Base-by-base conservation (phyloP, 139 green algal species). In the Chloropicon primus region DNA sequence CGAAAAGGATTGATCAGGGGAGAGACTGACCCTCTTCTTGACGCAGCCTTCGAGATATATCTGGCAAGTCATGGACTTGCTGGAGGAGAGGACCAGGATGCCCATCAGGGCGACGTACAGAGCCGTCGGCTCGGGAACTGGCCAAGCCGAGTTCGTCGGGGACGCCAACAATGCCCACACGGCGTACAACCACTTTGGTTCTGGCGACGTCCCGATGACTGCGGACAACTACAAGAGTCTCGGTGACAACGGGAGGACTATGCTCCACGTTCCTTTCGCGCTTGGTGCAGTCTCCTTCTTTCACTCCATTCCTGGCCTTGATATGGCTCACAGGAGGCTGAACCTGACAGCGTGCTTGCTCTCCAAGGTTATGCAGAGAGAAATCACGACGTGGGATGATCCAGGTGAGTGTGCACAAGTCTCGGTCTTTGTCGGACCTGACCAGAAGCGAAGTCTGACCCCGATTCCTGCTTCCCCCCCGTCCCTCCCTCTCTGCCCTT, bases 341-440 rank as follows among this genome's bases (percentile, higher is more conserved):
- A 78, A 84, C 2, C 71, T 85, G 22, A 54, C 24, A 2, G 2
- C 5, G 0, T 85, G 82, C 76, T 28, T 75, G 72, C 53, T 85
- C 25, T 27, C 78, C 10, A 76, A 76, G 72, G 81, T 85, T 71
- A 81, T 82, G 25, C 26, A 54, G 24, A 23, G 74, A 2, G 22
- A 74, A 0, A 83, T 85, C 78, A 85, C 78, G 28, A 79, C 27
- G 25, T 85, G 82, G 82, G 77, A 85, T 73, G 21, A 85, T 72
- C n/a, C n/a, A n/a, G n/a, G n/a, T n/a, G n/a, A n/a, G n/a, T n/a
- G n/a, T n/a, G n/a, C n/a, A n/a, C n/a, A n/a, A n/a, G n/a, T n/a
- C n/a, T n/a, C n/a, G n/a, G n/a, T n/a, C n/a, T n/a, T n/a, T n/a
- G n/a, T n/a, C n/a, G n/a, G n/a, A n/a, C n/a, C n/a, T n/a, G n/a